Base-by-base conservation (phyloP, 2,329 filamentous ascomycete genomes). In the Venturiaceae sp. region DNA sequence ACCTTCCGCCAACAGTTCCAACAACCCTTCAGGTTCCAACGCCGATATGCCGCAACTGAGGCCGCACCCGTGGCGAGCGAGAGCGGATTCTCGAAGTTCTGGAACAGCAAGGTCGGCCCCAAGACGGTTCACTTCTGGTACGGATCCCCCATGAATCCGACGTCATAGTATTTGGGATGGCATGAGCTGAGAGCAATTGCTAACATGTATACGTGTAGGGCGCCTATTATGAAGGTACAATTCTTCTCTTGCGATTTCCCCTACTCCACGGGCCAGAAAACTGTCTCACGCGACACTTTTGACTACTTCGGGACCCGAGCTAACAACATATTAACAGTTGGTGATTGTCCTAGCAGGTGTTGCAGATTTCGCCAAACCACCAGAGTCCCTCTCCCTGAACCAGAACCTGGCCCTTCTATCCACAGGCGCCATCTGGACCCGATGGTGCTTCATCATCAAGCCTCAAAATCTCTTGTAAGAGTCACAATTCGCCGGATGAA, bases 121-220 rank as follows among this genome's bases (percentile, higher is more conserved):
- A 77, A 80, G 86, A 99, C 94, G 62, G 94, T 99, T 68, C 94
- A 99, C 76, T 99, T 99, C 78, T 99, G 94, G 92, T 92, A 78
- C 64, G 80, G 69, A 61, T 5, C 19, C n/a, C n/a, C 26, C 21
- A 41, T 14, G 36, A 46, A 32, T 16, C 30, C 11, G 39, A 50
- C 23, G 21, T 23, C 39, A 53, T 36, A 34, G 19, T 28, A 26
- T 26, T n/a, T 36, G 34, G 30, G 26, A 39, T 19, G 46, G n/a
- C 21, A 14, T 30, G 9, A 1, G 21, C 28, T 16, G 30, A 30
- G 3, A 6, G 44, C 44, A 50, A 50, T 30, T 50, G 26, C 16
- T 57, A 44, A 50, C 60, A 63, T 54, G 62, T 28, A 28, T 32
- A 32, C 19, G 37, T 60, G 52, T 65, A 92, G 89, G 90, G 92